Evolutionary conservation across 345 rosid species (phyloP).

Genomic region (Acer negundo): DNA sequence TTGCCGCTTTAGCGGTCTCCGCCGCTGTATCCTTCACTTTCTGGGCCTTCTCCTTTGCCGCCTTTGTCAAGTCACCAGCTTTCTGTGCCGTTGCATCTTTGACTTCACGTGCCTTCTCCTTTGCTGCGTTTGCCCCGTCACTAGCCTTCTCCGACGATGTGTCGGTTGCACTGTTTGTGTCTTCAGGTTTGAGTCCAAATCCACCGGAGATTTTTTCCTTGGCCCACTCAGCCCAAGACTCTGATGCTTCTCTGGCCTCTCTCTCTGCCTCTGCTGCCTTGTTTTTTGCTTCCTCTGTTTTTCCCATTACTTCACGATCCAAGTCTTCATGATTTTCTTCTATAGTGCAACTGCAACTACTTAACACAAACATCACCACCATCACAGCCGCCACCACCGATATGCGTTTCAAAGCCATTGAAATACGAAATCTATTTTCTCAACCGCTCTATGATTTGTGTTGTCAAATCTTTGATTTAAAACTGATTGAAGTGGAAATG

Average conservation of each 20-base stretch:
- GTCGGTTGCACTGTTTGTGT: constrained; percentile 16
- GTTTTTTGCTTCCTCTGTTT: constrained; percentile 12
- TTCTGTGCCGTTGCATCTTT: constrained; percentile 7
- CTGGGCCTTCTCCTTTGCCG: constrained; percentile 23
- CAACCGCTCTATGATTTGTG: no score
- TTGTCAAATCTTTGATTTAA: no score
- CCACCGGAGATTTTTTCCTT: constrained; percentile 51
- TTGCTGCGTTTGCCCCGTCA: no score
- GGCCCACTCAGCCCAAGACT: constrained; percentile 59
- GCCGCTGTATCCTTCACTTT: constrained; percentile 27
- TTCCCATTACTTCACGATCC: constrained; percentile 5
- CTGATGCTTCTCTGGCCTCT: constrained; percentile 34
- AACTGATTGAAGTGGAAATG: no score
- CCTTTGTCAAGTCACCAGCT: constrained; percentile 10
- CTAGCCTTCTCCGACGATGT: constrained; percentile 26
- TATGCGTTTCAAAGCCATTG: constrained; percentile 29
- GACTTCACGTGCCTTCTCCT: constrained; percentile 17
- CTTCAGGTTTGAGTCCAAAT: constrained; percentile 43
- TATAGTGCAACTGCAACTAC: constrained; percentile 15
- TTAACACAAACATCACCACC: constrained; percentile 1
- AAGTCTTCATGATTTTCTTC: constrained; percentile 22
- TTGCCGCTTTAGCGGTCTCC: constrained; percentile 18
- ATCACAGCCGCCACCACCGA: constrained; percentile 16
- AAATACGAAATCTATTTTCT: no score
- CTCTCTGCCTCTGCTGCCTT: constrained; percentile 15